Conservation (phyloP, 257 asterid genomes). For the Linderniella brevidens region DNA sequence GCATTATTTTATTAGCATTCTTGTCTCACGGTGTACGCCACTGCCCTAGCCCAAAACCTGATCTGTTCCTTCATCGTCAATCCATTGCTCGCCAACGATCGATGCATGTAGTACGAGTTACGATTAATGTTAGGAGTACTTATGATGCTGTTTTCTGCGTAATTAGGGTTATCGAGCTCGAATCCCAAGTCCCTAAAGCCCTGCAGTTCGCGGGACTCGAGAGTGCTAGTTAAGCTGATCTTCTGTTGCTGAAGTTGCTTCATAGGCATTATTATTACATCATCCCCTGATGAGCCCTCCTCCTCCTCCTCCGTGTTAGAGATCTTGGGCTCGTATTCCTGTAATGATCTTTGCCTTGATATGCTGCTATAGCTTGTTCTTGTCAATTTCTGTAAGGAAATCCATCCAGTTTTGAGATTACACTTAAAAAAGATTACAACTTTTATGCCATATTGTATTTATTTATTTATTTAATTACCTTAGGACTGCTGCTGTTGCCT, state of each 20-base stretch:
- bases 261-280: no score
- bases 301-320: slow-evolving; percentile 7
- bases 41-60: slow-evolving; percentile 90
- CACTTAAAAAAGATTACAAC: no score
- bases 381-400: slow-evolving; percentile 19
- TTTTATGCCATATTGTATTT: no score
- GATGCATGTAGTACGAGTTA: no score
- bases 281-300: neutral
- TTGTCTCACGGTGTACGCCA: slow-evolving; percentile 83
- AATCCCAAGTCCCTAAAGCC: slow-evolving; percentile 29
- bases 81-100: slow-evolving; percentile 13
- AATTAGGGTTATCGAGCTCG: slow-evolving; percentile 15
- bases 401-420: no score
- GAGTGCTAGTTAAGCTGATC: slow-evolving; percentile 14
- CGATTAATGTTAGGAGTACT: no score
- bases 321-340: slow-evolving; percentile 21
- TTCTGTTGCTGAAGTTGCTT: slow-evolving; percentile 14
- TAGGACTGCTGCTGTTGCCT: neutral
- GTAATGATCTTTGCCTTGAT: slow-evolving; percentile 19
- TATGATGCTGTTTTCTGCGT: slow-evolving; percentile 4
- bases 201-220: slow-evolving; percentile 21
- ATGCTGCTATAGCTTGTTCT: slow-evolving; percentile 19
- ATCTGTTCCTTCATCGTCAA: slow-evolving; percentile 81
- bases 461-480: no score
- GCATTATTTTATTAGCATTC: no score